These are phyloP conservation scores for Aspergillus cristatus DNA, from an alignment of 495 filamentous ascomycete genomes.

Conservation along the genomic window DNA sequence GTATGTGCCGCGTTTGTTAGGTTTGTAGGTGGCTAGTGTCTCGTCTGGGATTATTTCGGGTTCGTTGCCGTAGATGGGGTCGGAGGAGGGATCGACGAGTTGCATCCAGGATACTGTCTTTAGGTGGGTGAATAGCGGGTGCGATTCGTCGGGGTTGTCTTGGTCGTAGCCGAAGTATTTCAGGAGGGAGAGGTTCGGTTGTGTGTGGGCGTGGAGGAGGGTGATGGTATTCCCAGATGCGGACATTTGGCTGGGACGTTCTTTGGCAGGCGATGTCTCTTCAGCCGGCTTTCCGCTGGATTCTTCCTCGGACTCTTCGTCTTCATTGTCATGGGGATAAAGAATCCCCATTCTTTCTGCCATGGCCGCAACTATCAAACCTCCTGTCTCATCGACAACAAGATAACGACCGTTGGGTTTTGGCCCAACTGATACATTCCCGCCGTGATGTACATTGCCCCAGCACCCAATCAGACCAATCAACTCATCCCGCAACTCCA, in stretches of 20 bases:
- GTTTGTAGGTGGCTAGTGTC: slow-evolving; percentile 55
- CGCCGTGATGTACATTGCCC: slow-evolving; percentile 52
- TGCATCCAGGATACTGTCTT: slow-evolving; percentile 85
- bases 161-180: slow-evolving; percentile 79
- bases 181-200: slow-evolving; percentile 79
- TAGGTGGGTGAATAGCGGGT: slow-evolving; percentile 75
- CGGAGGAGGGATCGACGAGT: slow-evolving; percentile 62
- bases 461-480: slow-evolving; percentile 61
- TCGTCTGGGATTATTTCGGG: slow-evolving; percentile 44
- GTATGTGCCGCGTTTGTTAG: slow-evolving; percentile 68
- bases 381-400: slow-evolving; percentile 83
- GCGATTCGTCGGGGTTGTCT: slow-evolving; percentile 53
- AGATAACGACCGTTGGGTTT: slow-evolving; percentile 67
- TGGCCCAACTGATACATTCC: slow-evolving; percentile 17
- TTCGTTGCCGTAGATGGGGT: slow-evolving; percentile 57
- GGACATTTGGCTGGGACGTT: slow-evolving; percentile 31
- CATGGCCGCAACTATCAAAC: slow-evolving; percentile 75
- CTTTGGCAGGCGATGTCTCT: slow-evolving; percentile 5
- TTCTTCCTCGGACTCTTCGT: slow-evolving; percentile 14
- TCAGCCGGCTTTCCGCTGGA: slow-evolving; percentile 3
- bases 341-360: slow-evolving; percentile 89
- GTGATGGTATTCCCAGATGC: slow-evolving; percentile 75
- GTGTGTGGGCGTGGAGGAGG: slow-evolving; percentile 74
- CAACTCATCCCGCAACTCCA: slow-evolving; percentile 85
- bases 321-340: slow-evolving; percentile 37